Evolutionary conservation across 2,329 filamentous ascomycete genomes (phyloP), one percentile per base, ranked within the genome.

Genomic region (Neonectria punicea): DNA sequence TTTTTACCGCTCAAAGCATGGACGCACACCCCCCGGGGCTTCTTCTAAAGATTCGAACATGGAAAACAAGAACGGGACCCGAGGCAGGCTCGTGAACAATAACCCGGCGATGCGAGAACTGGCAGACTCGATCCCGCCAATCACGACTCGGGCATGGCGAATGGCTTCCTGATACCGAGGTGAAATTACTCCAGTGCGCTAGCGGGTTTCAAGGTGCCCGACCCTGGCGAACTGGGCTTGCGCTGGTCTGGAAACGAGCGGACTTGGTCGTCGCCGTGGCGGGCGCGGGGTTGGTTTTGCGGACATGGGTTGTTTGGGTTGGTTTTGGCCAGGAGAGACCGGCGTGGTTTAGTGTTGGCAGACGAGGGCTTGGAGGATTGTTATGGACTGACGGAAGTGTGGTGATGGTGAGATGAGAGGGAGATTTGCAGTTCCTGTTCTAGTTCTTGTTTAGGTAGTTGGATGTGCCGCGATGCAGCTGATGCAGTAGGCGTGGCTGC

Each of bases 131-230:
- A 59, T 59, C 61, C 63, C 60, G 55, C 54, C 63, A 66, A 63
- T 66, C 54, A 63, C 28, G 28, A n/a, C 43, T 34, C 28, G 44
- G 16, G 41, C n/a, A 25, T 34, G 59, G 49, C 39, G 36, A 60
- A 57, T 44, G 58, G 58, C 54, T 54, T 53, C 75, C 79, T 84
- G 83, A 83, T 77, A 83, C 81, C 73, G 68, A 77, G 74, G 76
- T 81, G 83, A 86, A 81, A 82, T 84, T 83, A 78, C 77, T 73
- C 79, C 80, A 79, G 77, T 76, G 72, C 74, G 72, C 80, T 84
- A 83, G 83, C 81, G 81, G 80, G 85, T 87, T 87, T 87, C 83
- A 86, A 83, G 82, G 81, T 68, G 70, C 72, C 69, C 70, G 67
- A 69, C 57, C 72, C 72, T 62, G 65, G 64, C 51, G 20, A 18